Conservation (phyloP, 441 rosid genomes). For the Croton setiger region DNA sequence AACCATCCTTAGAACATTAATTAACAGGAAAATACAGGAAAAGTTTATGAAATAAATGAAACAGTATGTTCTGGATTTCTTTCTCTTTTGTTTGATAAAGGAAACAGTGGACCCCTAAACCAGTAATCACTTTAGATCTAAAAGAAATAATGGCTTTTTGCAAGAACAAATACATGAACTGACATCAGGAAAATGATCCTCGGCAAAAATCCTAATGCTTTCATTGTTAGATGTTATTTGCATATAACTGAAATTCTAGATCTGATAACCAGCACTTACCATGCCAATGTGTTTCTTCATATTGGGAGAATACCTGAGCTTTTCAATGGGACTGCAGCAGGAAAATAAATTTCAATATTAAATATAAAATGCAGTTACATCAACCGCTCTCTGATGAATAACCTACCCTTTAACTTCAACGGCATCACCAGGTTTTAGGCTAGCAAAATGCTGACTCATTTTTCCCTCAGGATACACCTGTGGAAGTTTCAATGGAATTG, state of each 20-base stretch:
- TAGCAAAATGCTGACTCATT: conserved; percentile 98
- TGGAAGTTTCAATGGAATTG: conserved; percentile 18
- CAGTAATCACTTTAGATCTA: neutral
- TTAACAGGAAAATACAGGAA: neutral
- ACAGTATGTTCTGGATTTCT: neutral
- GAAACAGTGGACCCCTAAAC: conserved; percentile 1
- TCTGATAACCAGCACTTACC: conserved; percentile 46
- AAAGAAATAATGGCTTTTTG: neutral
- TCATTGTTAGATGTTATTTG: neutral
- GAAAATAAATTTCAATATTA: conserved; percentile 20
- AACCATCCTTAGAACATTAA: neutral
- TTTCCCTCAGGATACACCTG: conserved; percentile 97
- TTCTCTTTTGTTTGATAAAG: neutral
- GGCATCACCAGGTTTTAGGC: conserved; percentile 87
- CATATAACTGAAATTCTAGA: conserved; percentile 12
- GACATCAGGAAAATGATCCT: neutral
- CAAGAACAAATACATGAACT: neutral
- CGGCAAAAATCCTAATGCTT: neutral
- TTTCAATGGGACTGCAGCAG: conserved; percentile 85
- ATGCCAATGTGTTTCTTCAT: conserved; percentile 96
- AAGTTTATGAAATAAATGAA: neutral
- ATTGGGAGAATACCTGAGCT: conserved; percentile 83
- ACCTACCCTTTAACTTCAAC: conserved; percentile 94
- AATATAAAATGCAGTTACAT: neutral
- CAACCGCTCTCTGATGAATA: conserved; percentile 5